phyloP scores from a whole-genome alignment of 192 early-diverging fungal genomes.

The Kickxella alabastrina region DNA sequence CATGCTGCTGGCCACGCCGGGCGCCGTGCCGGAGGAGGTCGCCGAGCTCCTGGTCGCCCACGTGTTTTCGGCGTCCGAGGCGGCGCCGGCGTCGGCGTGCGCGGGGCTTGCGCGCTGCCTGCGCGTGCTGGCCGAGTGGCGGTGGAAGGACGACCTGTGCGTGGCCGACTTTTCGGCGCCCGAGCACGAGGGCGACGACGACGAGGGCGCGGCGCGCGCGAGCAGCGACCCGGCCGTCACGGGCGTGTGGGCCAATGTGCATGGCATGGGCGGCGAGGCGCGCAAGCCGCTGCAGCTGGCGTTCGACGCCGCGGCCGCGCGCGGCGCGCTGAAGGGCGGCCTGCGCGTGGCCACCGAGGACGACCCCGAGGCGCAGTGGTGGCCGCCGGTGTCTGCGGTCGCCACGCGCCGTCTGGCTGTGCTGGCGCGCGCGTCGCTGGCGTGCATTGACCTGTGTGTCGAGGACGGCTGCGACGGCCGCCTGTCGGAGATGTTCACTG shows the following conservation, averaged over 20 bases:
- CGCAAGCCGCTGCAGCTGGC: constrained; percentile 9
- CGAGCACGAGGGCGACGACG: constrained; percentile 53
- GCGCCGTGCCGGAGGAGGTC: constrained; percentile 65
- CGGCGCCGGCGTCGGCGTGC: constrained; percentile 61
- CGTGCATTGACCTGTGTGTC: constrained; percentile 44
- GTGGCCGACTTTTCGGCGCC: constrained; percentile 75
- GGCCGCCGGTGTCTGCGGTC: constrained; percentile 29
- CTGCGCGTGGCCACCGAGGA: constrained; percentile 31
- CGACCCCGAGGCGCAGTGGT: constrained; percentile 34
- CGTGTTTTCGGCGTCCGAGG: constrained; percentile 57
- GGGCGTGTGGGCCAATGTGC: constrained; percentile 15
- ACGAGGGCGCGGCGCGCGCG: constrained; percentile 17
- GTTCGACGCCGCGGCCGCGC: constrained; percentile 58
- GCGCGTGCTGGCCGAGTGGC: constrained; percentile 65
- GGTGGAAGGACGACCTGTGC: constrained; percentile 73
- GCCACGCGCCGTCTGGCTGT: constrained; percentile 50
- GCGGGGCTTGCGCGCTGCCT: constrained; percentile 77
- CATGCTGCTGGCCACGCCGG: constrained; percentile 61
- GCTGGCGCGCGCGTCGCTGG: constrained; percentile 65
- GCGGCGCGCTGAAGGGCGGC: constrained; percentile 11
- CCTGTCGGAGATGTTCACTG: constrained; percentile 66
- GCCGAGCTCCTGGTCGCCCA: constrained; percentile 71
- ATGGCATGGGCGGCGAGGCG: constrained; percentile 19
- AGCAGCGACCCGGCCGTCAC: neutral
- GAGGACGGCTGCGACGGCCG: constrained; percentile 13